These are phyloP conservation scores for Boletus patriciae DNA, from an alignment of 768 basidiomycete genomes.

Conservation along the genomic window DNA sequence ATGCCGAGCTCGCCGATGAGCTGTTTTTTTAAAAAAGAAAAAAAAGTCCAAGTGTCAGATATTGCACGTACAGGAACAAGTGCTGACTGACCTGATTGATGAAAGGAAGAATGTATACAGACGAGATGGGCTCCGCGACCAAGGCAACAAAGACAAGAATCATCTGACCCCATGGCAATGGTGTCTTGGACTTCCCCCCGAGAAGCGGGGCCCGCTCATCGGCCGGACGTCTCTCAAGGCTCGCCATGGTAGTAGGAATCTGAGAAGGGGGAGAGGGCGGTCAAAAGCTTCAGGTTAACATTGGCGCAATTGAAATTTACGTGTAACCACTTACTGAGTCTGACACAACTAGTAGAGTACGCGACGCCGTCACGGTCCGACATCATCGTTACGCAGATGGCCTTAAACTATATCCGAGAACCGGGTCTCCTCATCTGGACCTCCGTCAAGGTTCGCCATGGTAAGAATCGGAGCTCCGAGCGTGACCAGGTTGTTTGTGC, in stretches of 20 bases:
- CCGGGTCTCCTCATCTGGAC: slow-evolving; percentile 46
- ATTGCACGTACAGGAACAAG: neutral
- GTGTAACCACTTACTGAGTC: no score
- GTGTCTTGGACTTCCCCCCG: slow-evolving; percentile 36
- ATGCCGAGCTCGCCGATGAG: slow-evolving; percentile 60
- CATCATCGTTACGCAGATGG: no score
- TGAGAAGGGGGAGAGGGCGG: neutral
- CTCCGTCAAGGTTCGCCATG: slow-evolving; percentile 31
- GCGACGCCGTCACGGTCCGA: no score
- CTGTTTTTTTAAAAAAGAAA: slow-evolving; percentile 35
- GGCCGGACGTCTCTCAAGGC: slow-evolving; percentile 36
- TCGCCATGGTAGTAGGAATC: neutral
- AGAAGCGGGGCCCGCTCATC: slow-evolving; percentile 48
- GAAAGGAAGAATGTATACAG: slow-evolving; percentile 58
- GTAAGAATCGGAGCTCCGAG: neutral
- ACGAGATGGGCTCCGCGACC: slow-evolving; percentile 54
- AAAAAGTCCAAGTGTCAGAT: neutral
- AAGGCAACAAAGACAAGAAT: slow-evolving; percentile 48
- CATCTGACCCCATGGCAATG: slow-evolving; percentile 53
- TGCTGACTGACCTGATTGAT: slow-evolving; percentile 52
- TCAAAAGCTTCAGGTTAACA: no score
- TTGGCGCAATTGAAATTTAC: no score
- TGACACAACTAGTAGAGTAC: no score
- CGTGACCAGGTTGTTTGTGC: no score
- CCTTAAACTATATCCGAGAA: slow-evolving; percentile 26